Conservation (phyloP, 1,139 yeast species). For the Suzukiozyma palmioleophila region DNA sequence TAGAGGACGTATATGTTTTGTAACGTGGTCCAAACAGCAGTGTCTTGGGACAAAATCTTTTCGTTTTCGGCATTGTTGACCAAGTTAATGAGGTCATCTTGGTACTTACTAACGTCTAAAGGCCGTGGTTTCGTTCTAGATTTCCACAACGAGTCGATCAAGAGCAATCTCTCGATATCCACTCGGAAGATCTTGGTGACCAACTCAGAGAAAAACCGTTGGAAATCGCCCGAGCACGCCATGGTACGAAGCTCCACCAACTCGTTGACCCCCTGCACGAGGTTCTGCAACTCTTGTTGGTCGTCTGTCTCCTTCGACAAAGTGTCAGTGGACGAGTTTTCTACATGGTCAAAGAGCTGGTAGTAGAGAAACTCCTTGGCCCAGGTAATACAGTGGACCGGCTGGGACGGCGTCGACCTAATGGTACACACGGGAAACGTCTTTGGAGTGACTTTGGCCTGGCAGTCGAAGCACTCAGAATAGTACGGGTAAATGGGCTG, state of each 20-base stretch:
- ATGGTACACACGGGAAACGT: slow-evolving; percentile 95
- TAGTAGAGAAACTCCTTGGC: slow-evolving; percentile 86
- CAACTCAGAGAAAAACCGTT: slow-evolving; percentile 35
- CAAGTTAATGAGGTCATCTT: slow-evolving; percentile 14
- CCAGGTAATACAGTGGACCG: slow-evolving; percentile 97
- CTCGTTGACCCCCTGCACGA: slow-evolving; percentile 74
- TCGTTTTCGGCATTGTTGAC: slow-evolving; percentile 10
- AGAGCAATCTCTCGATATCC: slow-evolving; percentile 71
- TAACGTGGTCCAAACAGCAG: slow-evolving; percentile 55
- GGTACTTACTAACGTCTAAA: slow-evolving; percentile 28
- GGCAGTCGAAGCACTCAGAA: slow-evolving; percentile 93
- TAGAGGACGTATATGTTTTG: slow-evolving; percentile 64
- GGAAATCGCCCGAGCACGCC: slow-evolving; percentile 26
- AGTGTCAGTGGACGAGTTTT: slow-evolving; percentile 18
- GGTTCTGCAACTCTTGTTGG: slow-evolving; percentile 61
- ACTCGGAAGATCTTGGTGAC: slow-evolving; percentile 53
- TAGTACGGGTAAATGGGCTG: slow-evolving; percentile 82
- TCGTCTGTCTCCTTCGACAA: slow-evolving; percentile 42
- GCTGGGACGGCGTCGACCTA: slow-evolving; percentile 93
- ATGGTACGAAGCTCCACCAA: slow-evolving; percentile 56
- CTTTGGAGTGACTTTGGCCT: slow-evolving; percentile 81
- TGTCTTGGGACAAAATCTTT: slow-evolving; percentile 45
- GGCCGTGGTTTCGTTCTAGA: slow-evolving; percentile 66
- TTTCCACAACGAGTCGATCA: slow-evolving; percentile 77
- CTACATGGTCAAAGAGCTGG: slow-evolving; percentile 68